Conservation (phyloP, 257 asterid genomes). For the Solanum pinnatisectum region DNA sequence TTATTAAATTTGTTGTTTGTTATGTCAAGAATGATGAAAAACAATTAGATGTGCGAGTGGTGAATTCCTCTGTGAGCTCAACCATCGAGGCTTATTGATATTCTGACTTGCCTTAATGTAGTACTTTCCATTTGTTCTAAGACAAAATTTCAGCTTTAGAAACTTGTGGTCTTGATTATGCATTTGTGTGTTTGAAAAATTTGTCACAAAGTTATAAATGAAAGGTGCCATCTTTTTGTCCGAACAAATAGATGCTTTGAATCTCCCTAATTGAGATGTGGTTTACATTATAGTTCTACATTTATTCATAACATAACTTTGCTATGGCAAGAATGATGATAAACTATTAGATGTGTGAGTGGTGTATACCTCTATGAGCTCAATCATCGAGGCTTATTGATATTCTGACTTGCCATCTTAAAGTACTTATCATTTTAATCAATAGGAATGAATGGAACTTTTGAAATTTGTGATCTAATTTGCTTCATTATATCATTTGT, state of each 20-base stretch:
- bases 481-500: background rate
- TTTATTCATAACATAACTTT: background rate
- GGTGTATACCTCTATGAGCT: background rate
- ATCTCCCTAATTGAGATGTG: background rate
- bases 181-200: background rate
- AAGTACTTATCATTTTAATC: background rate
- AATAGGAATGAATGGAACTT: background rate
- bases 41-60: background rate
- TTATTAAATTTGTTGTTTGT: background rate
- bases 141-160: background rate
- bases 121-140: background rate
- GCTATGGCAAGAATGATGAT: background rate
- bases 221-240: background rate
- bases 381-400: conserved; percentile 17
- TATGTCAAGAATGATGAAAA: background rate
- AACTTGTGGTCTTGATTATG: background rate
- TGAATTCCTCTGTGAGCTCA: background rate
- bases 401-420: conserved; percentile 2
- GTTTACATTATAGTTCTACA: background rate
- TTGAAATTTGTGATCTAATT: background rate
- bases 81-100: conserved; percentile 21
- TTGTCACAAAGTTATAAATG: background rate
- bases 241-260: background rate
- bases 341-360: background rate
- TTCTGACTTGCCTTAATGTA: background rate